Evolutionary conservation across 176 grass and related monocot species (phyloP).

Genomic region (Paspalum notatum): DNA sequence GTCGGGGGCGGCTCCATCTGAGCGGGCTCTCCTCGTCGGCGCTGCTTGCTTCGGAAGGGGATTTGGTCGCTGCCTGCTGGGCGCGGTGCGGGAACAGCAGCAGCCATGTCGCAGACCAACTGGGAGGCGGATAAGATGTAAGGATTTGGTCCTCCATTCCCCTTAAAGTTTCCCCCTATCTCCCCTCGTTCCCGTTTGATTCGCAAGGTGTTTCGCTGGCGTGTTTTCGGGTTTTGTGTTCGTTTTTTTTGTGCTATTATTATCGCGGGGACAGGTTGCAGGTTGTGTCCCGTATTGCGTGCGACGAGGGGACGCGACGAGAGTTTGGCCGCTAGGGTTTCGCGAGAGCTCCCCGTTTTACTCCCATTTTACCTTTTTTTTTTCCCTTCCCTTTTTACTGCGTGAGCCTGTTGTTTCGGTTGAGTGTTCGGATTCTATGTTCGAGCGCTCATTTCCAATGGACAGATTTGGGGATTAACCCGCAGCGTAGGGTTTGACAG

Average conservation of each 20-base stretch:
- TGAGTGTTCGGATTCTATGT: neutral
- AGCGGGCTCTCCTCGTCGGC: neutral
- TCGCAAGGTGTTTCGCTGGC: conserved; percentile 28
- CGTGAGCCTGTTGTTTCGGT: conserved; percentile 1
- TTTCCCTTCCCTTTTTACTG: neutral
- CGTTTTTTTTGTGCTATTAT: neutral
- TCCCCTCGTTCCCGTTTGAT: neutral
- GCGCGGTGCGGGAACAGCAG: conserved; percentile 6
- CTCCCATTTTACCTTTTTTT: neutral
- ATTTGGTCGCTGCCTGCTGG: neutral
- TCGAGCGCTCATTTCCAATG: neutral
- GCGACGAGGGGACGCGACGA: neutral
- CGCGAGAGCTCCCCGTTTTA: neutral
- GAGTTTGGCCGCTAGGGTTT: conserved; percentile 52
- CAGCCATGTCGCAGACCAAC: conserved; percentile 76
- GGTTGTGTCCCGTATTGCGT: conserved; percentile 10
- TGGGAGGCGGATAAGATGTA: conserved; percentile 86
- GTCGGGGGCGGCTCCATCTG: neutral
- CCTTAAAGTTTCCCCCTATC: neutral
- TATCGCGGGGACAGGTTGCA: neutral
- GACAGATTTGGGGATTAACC: conserved; percentile 9
- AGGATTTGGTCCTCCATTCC: conserved; percentile 37
- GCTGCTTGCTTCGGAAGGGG: neutral
- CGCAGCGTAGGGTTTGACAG: neutral
- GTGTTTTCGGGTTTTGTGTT: neutral